phyloP scores from a whole-genome alignment of 768 basidiomycete species.

The Mycena pura region DNA sequence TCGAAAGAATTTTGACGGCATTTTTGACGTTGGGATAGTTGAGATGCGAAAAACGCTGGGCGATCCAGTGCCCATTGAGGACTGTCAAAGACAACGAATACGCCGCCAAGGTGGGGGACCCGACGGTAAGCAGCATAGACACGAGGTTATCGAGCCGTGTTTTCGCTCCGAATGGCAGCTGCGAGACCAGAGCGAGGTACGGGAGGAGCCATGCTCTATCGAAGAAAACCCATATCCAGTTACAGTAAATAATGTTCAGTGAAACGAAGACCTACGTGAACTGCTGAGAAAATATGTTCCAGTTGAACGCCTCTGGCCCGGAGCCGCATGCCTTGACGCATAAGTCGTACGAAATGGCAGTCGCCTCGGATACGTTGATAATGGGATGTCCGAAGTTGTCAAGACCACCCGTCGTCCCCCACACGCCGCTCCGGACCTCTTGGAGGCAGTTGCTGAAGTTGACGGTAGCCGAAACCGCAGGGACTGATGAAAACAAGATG shows the following conservation, averaged over 20 bases:
- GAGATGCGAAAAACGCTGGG: conserved; percentile 28
- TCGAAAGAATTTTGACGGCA: conserved; percentile 34
- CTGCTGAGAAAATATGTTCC: conserved; percentile 40
- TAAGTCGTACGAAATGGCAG: conserved; percentile 30
- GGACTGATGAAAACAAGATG: not conserved
- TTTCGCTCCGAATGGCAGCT: conserved; percentile 45
- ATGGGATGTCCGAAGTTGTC: conserved; percentile 29
- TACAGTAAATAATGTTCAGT: not conserved
- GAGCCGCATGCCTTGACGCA: conserved; percentile 32
- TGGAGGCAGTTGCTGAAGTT: conserved; percentile 16
- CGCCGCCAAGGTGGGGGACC: conserved; percentile 40
- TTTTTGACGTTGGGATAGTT: conserved; percentile 27
- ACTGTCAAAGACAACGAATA: conserved; percentile 46
- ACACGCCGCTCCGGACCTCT: conserved; percentile 11
- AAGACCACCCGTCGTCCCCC: conserved; percentile 12
- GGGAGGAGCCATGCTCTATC: conserved; percentile 46
- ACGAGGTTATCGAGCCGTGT: conserved; percentile 38
- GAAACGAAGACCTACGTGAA: conserved; percentile 27
- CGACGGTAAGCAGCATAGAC: conserved; percentile 43
- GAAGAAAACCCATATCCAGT: conserved; percentile 14
- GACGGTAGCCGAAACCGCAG: conserved; percentile 1
- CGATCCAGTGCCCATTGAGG: conserved; percentile 42
- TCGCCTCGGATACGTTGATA: conserved; percentile 27
- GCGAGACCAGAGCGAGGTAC: conserved; percentile 45
- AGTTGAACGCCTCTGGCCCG: conserved; percentile 26